Percentiles rank a stretch among this genome's conserved stretches.
Evolutionary conservation across 2,329 filamentous ascomycete species (phyloP).

Genomic region (Trichothecium sympodiale): DNA sequence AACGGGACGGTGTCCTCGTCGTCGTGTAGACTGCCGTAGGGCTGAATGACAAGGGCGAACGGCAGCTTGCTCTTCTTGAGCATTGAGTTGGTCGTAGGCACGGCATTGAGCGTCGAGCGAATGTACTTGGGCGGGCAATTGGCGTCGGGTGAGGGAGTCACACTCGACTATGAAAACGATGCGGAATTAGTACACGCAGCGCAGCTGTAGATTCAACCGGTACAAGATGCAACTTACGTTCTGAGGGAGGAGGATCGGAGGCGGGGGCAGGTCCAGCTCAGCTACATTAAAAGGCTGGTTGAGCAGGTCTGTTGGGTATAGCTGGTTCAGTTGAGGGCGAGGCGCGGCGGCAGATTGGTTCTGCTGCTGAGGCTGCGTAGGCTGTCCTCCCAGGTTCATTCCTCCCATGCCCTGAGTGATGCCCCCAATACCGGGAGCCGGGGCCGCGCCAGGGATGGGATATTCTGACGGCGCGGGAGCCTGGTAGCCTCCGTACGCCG

Average conservation of each 20-base stretch:
- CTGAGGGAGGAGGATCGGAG: slow-evolving; percentile 78
- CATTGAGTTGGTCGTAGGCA: slow-evolving; percentile 83
- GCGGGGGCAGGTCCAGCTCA: slow-evolving; percentile 84
- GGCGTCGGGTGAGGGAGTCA: slow-evolving; percentile 80
- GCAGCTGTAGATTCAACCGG: no score
- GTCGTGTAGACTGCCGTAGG: slow-evolving; percentile 87
- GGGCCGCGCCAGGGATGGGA: slow-evolving; percentile 9
- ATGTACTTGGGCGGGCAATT: slow-evolving; percentile 93
- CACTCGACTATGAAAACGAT: slow-evolving; percentile 53
- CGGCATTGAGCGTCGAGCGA: slow-evolving; percentile 86
- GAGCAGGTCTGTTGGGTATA: slow-evolving; percentile 85
- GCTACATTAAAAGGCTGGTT: slow-evolving; percentile 89
- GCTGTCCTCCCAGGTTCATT: slow-evolving; percentile 59
- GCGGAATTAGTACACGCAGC: no score
- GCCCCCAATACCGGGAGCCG: slow-evolving; percentile 47
- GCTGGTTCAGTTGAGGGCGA: slow-evolving; percentile 61
- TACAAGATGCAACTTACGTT: slow-evolving; percentile 59
- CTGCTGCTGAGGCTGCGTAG: slow-evolving; percentile 34
- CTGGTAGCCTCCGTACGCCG: slow-evolving; percentile 49
- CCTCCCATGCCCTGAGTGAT: slow-evolving; percentile 78
- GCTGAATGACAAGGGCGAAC: slow-evolving; percentile 91
- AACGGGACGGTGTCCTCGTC: slow-evolving; percentile 84
- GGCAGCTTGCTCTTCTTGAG: slow-evolving; percentile 96
- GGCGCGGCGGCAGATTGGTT: slow-evolving; percentile 24
- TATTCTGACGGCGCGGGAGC: slow-evolving; percentile 47